Base-by-base conservation (phyloP, 139 green algal species). In the Ulvella scutata region DNA sequence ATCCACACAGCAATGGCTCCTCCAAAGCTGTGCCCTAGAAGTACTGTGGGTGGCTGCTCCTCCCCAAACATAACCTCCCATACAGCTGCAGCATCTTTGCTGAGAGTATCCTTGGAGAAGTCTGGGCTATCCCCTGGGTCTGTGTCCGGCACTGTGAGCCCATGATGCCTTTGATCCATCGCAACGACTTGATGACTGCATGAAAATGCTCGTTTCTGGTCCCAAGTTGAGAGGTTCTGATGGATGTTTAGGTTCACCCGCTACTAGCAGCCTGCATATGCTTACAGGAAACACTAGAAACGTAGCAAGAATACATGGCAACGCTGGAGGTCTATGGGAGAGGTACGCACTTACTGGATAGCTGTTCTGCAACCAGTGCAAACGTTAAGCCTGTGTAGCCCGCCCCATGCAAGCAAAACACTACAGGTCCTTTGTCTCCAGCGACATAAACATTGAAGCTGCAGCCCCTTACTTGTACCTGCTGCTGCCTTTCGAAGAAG, bases 11-110 rank as follows among this genome's bases (percentile, higher is more conserved):
- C 93, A 1, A 96, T 75, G 0, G 90, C 91, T 2, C 88, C 93
- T 3, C 93, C 92, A 89, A 97, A 95, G 73, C 82, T 91, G 82
- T 96, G 92, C 0, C 92, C 92, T 6, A 95, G 79, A 2, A 96
- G 36, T 36, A 97, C 78, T 0, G 83, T 82, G 2, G 87, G 83
- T 4, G 59, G 21, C 36, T 61, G 20, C 44, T 38, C 43, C 4
- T 43, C 26, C 2, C 76, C 80, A 60, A 86, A 90, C 75, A 95
- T 26, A n/a, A 44, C 60, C 20, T 79, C 51, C 88, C 88, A 94
- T 2, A 95, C 28, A 9, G 80, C 83, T 10, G 82, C 73, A 0
- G 88, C 81, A 77, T 96, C 91, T 26, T 76, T 81, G 0, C 75
- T 78, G 37, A 92, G 80, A 2, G 86, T 86, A 80, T 89, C 62